These are phyloP conservation scores for Sutorius australiensis DNA, from an alignment of 768 basidiomycete species.

Conservation along the genomic window DNA sequence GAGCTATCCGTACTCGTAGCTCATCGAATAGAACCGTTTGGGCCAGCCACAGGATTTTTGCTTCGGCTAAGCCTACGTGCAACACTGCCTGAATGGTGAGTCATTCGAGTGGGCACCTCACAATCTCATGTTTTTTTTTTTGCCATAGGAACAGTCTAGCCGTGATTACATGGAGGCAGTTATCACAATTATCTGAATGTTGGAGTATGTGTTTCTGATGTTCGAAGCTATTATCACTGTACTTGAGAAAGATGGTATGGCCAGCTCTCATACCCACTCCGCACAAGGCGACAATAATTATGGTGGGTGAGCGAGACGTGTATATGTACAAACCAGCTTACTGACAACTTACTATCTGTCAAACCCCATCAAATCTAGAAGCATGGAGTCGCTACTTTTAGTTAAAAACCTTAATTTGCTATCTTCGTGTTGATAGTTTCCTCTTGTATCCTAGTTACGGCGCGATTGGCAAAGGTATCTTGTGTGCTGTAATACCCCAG, in stretches of 20 bases:
- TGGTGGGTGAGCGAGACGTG: conserved; percentile 3
- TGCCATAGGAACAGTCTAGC: not conserved
- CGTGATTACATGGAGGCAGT: not conserved
- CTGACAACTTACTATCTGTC: conserved; percentile 13
- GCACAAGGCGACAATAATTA: not conserved
- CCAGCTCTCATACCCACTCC: not conserved
- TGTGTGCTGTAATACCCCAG: conserved; percentile 17
- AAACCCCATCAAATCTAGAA: conserved; percentile 23
- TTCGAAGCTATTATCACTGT: not conserved
- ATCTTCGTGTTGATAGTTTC: conserved; percentile 19
- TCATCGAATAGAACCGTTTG: not conserved
- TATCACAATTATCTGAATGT: not conserved
- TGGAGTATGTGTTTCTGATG: not conserved
- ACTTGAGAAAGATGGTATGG: not conserved
- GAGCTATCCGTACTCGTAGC: not conserved
- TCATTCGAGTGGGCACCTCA: not conserved
- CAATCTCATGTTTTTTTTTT: not conserved
- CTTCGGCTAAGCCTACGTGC: not conserved
- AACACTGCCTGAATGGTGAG: not conserved
- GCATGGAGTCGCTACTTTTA: conserved; percentile 23
- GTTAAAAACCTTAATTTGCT: conserved; percentile 27
- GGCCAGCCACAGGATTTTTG: not conserved
- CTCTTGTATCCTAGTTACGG: conserved; percentile 20
- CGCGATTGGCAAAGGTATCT: conserved; percentile 10
- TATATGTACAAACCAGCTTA: conserved; percentile 14